Conservation (phyloP, 2,329 filamentous ascomycete genomes). For the Capronia americana region DNA sequence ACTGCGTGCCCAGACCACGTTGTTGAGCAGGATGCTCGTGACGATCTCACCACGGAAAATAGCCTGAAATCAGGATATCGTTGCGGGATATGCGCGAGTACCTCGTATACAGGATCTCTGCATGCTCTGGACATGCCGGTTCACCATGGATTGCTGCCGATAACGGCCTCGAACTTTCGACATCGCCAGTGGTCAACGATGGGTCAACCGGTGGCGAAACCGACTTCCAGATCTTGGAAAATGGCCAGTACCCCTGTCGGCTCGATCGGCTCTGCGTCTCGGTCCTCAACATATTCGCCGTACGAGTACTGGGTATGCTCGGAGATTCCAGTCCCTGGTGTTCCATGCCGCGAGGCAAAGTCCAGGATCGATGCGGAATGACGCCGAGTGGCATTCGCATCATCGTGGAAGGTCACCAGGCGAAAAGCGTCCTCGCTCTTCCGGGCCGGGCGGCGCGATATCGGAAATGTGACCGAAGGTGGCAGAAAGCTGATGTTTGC, state of each 20-base stretch:
- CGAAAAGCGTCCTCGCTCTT: neutral
- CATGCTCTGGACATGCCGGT: neutral
- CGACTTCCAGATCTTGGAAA: neutral
- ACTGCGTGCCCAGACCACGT: constrained; percentile 16
- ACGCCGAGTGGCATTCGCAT: neutral
- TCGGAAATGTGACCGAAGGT: constrained; percentile 13
- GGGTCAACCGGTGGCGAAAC: neutral
- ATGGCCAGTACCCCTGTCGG: neutral
- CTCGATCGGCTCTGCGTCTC: neutral
- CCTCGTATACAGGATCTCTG: neutral
- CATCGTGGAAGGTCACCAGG: neutral
- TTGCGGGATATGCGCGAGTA: neutral
- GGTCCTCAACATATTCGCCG: neutral
- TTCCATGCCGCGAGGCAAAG: neutral
- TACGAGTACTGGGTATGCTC: neutral
- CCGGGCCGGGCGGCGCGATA: neutral
- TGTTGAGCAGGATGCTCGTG: constrained; percentile 8
- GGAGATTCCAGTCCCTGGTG: neutral
- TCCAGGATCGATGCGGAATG: constrained; percentile 18
- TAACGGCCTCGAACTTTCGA: neutral
- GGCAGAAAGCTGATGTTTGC: neutral
- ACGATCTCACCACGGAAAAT: constrained; percentile 16
- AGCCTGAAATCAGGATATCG: constrained; percentile 12
- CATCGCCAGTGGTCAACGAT: neutral
- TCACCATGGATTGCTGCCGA: neutral